Conservation (phyloP, 2,329 filamentous ascomycete genomes). For the Penicillium sp. region DNA sequence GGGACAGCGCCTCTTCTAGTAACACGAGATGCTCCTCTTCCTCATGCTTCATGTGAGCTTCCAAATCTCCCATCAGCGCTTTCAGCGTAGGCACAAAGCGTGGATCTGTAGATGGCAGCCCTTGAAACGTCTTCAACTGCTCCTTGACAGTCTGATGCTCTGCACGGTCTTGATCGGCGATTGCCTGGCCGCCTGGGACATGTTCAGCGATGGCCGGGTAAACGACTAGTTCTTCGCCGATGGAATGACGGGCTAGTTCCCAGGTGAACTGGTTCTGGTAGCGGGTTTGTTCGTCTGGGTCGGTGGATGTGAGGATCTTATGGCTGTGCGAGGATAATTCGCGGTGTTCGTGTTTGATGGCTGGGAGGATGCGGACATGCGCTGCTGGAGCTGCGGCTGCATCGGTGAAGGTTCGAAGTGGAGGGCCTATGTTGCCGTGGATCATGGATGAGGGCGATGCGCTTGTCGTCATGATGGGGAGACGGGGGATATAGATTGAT, state of each 20-base stretch:
- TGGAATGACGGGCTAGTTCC: conserved; percentile 49
- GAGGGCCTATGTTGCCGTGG: conserved; percentile 2
- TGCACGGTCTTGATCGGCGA: conserved; percentile 46
- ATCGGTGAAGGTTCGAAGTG: conserved; percentile 11
- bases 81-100: conserved; percentile 44
- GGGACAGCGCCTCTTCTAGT: conserved; percentile 42
- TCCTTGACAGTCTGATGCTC: conserved; percentile 52
- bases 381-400: conserved; percentile 4
- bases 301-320: conserved; percentile 38
- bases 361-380: conserved; percentile 28
- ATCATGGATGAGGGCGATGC: neutral
- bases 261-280: conserved; percentile 51
- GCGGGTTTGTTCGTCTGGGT: conserved; percentile 42
- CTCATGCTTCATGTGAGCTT: conserved; percentile 48
- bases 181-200: conserved; percentile 40
- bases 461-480: conserved; percentile 1
- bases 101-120: conserved; percentile 36
- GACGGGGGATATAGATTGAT: conserved; percentile 1
- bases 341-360: conserved; percentile 41
- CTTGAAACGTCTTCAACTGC: conserved; percentile 47
- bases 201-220: conserved; percentile 52
- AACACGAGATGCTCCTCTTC: conserved; percentile 46
- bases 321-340: conserved; percentile 42
- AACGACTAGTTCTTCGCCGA: conserved; percentile 50
- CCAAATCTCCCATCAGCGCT: conserved; percentile 40